Evolutionary conservation across 2,329 filamentous ascomycete genomes (phyloP), one percentile per base, ranked within the genome.

Genomic region (Colletotrichum phormii): DNA sequence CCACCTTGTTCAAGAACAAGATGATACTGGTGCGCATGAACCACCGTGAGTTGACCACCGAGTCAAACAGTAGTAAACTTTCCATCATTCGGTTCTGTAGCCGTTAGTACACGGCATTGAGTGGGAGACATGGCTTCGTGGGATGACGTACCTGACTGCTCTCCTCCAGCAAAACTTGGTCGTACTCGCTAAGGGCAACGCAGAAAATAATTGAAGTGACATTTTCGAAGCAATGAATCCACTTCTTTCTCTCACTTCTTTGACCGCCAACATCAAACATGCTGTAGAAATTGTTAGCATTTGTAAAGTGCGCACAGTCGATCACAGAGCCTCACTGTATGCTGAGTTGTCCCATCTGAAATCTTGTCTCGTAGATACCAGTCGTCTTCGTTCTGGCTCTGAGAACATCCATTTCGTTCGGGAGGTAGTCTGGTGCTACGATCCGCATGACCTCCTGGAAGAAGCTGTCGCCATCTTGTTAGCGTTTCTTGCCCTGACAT

Each of bases 191-290:
- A 77, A 99, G 86, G 18, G 97, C 97, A 74, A 99, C 97, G 80
- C 97, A 99, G 84, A 99, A 99, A 77, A 99, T 99, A 83, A 99
- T 99, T 4, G 97, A 98, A 55, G 97, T 99, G 79, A 99, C 97
- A 79, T 98, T 98, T 83, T 99, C 97, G 83, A 99, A 99, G 86
- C 97, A 99, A 85, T 99, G 97, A 81, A 99, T 99, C 97, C 97
- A 99, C 86, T 99, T 99, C 88, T 99, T 99, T 75, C 97, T 91
- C 84, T 99, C 97, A 82, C 96, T 98, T 81, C 97, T 89, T 84
- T 99, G 97, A 29, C 97, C 97, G 75, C 97, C 97, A 5, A 99
- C 97, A 82, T 99, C 97, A 81, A 99, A 99, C 97, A 99, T 99
- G 86, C 96, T 98, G 80, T 29, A 65, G 54, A n/a, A n/a, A 11